Evolutionary conservation across 1,284 basidiomycete genomes (phyloP).

Genomic region (Schizophyllum commune): DNA sequence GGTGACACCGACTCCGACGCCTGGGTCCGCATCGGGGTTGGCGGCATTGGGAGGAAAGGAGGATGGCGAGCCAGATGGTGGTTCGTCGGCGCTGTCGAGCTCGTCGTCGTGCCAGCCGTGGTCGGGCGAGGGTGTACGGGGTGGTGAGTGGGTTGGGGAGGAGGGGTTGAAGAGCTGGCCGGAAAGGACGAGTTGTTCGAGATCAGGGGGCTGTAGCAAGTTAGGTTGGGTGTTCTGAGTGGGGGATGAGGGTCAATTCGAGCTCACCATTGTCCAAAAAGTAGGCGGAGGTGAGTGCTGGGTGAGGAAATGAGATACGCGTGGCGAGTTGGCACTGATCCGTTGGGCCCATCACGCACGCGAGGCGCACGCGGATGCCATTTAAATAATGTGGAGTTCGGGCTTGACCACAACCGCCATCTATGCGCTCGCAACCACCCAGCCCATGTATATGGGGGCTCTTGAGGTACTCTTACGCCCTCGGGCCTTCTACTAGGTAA

Average conservation of each 20-base stretch:
- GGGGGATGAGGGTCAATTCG: neutral
- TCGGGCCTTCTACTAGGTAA: too few species aligned
- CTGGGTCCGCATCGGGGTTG: slow-evolving; percentile 18
- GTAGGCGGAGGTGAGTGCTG: too few species aligned
- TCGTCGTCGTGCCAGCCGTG: slow-evolving; percentile 42
- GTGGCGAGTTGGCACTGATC: too few species aligned
- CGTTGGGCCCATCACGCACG: too few species aligned
- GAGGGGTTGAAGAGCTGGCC: slow-evolving; percentile 65
- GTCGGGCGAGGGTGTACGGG: slow-evolving; percentile 37
- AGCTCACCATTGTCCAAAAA: neutral
- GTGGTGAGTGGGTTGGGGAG: slow-evolving; percentile 48
- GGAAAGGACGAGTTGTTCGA: slow-evolving; percentile 73
- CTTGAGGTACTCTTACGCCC: too few species aligned
- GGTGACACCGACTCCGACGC: slow-evolving; percentile 70
- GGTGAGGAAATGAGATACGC: too few species aligned
- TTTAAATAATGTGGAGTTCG: too few species aligned
- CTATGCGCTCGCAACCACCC: too few species aligned
- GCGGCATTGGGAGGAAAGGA: slow-evolving; percentile 16
- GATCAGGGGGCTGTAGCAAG: slow-evolving; percentile 22
- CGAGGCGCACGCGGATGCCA: too few species aligned
- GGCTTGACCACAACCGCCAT: too few species aligned
- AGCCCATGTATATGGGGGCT: too few species aligned
- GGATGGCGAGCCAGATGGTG: neutral
- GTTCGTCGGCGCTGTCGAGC: slow-evolving; percentile 24
- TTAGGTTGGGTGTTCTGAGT: neutral